phyloP scores from a whole-genome alignment of 352 stramenopile species.

The Pythium coloratum region DNA sequence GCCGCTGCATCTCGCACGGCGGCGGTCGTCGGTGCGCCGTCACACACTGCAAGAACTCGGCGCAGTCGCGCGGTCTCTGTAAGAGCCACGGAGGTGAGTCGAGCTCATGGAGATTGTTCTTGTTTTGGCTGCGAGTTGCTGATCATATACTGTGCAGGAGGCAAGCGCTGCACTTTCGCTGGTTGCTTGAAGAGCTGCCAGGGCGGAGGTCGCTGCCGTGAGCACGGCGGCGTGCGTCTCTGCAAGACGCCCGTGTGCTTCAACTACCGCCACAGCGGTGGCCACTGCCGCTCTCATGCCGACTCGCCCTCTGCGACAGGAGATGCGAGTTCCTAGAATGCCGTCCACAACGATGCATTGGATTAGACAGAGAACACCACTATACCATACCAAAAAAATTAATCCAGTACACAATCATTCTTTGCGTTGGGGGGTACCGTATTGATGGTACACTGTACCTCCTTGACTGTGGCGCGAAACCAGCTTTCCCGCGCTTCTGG shows the following conservation, averaged over 20 bases:
- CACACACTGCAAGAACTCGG: slow-evolving; percentile 73
- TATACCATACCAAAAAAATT: background rate
- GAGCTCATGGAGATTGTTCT: background rate
- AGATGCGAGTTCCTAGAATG: no score
- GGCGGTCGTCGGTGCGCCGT: slow-evolving; percentile 64
- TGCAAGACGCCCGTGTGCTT: slow-evolving; percentile 34
- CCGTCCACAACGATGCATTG: slow-evolving; percentile 3
- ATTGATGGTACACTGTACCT: slow-evolving; percentile 27
- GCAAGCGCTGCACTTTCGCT: slow-evolving; percentile 56
- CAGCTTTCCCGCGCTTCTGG: slow-evolving; percentile 10
- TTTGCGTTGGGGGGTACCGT: slow-evolving; percentile 5
- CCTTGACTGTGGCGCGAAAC: slow-evolving; percentile 49
- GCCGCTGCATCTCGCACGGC: slow-evolving; percentile 79
- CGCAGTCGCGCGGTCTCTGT: slow-evolving; percentile 79
- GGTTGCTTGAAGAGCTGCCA: slow-evolving; percentile 75
- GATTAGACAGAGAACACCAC: background rate
- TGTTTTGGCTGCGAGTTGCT: background rate
- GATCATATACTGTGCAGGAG: slow-evolving; percentile 31
- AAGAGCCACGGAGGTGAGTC: slow-evolving; percentile 83
- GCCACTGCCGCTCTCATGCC: slow-evolving; percentile 27
- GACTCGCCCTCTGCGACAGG: background rate
- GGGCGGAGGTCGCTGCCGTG: slow-evolving; percentile 64
- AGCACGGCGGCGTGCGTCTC: slow-evolving; percentile 45
- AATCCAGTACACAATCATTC: background rate
- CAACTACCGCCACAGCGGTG: slow-evolving; percentile 30